Evolutionary conservation across 192 early-diverging fungal genomes (phyloP).

Genomic region (Phlyctochytrium arcticum): DNA sequence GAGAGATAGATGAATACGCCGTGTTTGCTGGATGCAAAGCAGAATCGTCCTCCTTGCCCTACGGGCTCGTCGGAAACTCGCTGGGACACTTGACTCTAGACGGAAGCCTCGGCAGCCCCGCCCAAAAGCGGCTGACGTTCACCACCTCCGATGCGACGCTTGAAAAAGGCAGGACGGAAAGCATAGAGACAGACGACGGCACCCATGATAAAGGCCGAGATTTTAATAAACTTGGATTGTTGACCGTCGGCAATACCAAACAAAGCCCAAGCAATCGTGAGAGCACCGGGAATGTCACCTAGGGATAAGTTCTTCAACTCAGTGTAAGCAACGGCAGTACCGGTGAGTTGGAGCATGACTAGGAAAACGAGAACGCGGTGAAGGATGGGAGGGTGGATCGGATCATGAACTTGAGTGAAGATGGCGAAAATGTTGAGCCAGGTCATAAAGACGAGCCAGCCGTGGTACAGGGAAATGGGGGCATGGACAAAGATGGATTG

Average conservation of each 20-base stretch:
- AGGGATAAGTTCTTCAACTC: slow-evolving; percentile 37
- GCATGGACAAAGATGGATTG: slow-evolving; percentile 57
- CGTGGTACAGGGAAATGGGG: slow-evolving; percentile 65
- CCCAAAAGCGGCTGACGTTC: slow-evolving; percentile 17
- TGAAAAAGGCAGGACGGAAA: slow-evolving; percentile 17
- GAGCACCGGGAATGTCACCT: slow-evolving; percentile 60
- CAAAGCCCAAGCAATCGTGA: slow-evolving; percentile 53
- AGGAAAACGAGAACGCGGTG: slow-evolving; percentile 44
- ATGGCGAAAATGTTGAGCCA: slow-evolving; percentile 59
- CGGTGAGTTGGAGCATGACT: slow-evolving; percentile 50
- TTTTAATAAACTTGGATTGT: slow-evolving; percentile 11
- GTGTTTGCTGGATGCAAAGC: too few relatives aligned
- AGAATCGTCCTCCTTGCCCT: too few relatives aligned
- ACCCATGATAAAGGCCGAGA: slow-evolving; percentile 3
- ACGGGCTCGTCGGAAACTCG: too few relatives aligned
- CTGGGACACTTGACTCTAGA: too few relatives aligned
- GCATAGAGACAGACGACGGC: slow-evolving; percentile 6
- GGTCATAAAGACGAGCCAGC: slow-evolving; percentile 56
- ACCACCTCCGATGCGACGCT: not conserved
- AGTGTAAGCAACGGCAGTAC: slow-evolving; percentile 57
- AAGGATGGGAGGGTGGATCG: slow-evolving; percentile 36
- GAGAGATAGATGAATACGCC: too few relatives aligned
- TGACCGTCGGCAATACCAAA: slow-evolving; percentile 18
- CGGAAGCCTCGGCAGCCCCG: too few relatives aligned
- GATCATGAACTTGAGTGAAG: slow-evolving; percentile 40